Evolutionary conservation across 176 grass and related monocot species (phyloP).

Genomic region (Lolium rigidum): DNA sequence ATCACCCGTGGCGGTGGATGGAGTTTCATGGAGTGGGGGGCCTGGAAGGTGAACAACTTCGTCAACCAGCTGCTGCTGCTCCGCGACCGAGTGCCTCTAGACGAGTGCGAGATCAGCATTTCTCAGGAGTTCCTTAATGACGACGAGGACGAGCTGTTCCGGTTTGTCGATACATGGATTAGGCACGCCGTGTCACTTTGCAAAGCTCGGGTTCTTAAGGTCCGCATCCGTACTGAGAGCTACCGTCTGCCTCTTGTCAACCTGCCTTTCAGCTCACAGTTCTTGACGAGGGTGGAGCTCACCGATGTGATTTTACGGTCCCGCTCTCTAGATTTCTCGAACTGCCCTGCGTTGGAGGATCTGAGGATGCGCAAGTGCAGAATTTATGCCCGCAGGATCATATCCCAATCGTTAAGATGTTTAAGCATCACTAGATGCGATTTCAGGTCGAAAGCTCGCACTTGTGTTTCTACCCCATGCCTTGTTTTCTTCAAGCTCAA

Average conservation of each 20-base stretch:
- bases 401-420: background rate
- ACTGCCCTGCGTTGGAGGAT: slow-evolving; percentile 2
- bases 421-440: background rate
- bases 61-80: slow-evolving; percentile 10
- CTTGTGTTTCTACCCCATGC: background rate
- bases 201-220: background rate
- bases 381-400: background rate
- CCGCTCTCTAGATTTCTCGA: slow-evolving; percentile 5
- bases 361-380: background rate
- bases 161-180: background rate
- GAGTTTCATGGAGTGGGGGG: background rate
- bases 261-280: background rate
- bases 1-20: background rate
- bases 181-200: background rate
- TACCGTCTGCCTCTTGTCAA: background rate
- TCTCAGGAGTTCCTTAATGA: background rate
- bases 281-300: slow-evolving; percentile 5
- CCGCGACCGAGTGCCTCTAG: background rate
- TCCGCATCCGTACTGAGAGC: background rate
- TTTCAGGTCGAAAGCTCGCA: background rate
- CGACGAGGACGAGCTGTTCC: background rate
- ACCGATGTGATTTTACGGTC: background rate
- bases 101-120: background rate
- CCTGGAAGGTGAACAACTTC: background rate
- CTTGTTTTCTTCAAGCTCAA: background rate